A percentile compares a stretch with the other conserved stretches of the same genome.
phyloP scores from a whole-genome alignment of 192 early-diverging fungal genomes.

The Umbelopsis ramanniana region DNA sequence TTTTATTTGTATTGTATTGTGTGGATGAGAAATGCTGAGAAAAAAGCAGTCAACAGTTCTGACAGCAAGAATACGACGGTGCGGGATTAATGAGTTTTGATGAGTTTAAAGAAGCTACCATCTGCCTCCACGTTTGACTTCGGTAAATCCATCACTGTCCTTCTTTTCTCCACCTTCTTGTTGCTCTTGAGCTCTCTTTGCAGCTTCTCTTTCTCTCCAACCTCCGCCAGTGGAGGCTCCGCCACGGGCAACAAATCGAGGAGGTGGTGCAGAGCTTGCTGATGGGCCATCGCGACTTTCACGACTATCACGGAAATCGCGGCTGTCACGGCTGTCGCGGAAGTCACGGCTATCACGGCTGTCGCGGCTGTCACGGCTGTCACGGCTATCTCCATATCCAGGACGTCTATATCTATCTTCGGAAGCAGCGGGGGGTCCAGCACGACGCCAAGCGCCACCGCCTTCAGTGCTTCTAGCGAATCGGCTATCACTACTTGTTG shows the following conservation, averaged over 20 bases:
- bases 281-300: background rate
- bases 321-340: too few species aligned
- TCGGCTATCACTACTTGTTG: background rate
- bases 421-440: conserved; percentile 11
- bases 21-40: background rate
- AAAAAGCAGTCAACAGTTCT: conserved; percentile 1
- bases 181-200: conserved; percentile 16
- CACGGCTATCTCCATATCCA: background rate
- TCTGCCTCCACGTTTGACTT: conserved; percentile 14
- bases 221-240: conserved; percentile 17
- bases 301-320: too few species aligned
- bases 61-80: background rate
- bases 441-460: conserved; percentile 16
- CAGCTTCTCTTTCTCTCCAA: conserved; percentile 22
- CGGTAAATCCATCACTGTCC: background rate
- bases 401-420: conserved; percentile 18
- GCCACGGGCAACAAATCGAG: background rate
- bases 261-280: background rate
- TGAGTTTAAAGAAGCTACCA: background rate
- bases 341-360: background rate
- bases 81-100: background rate
- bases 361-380: background rate
- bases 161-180: conserved; percentile 3
- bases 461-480: conserved; percentile 19
- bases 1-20: background rate